A percentile compares a stretch with the other conserved stretches of the same genome.
Conservation (phyloP, 768 basidiomycete genomes). For the Russula brevipes region DNA sequence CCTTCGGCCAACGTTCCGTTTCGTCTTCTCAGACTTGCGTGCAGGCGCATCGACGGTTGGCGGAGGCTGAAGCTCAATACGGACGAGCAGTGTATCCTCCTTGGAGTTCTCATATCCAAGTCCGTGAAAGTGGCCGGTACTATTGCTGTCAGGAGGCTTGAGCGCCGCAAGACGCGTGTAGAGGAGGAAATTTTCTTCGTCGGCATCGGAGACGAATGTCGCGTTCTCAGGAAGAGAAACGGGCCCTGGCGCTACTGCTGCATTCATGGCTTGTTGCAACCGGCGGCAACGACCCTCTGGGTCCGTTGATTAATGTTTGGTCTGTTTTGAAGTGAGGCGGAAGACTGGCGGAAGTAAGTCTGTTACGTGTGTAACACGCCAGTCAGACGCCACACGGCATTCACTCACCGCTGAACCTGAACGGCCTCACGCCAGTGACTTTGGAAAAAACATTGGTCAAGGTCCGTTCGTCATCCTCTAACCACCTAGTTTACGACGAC, state of each 20-base stretch:
- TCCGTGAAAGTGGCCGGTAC: slow-evolving; percentile 41
- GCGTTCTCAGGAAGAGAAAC: slow-evolving; percentile 29
- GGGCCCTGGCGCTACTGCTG: neutral
- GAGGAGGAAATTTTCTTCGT: slow-evolving; percentile 58
- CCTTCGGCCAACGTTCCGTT: slow-evolving; percentile 9
- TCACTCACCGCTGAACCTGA: no score
- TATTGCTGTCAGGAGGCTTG: slow-evolving; percentile 29
- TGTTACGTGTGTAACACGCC: no score
- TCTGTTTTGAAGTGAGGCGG: no score
- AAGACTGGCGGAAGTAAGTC: no score
- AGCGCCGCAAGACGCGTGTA: slow-evolving; percentile 38
- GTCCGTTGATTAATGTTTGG: no score
- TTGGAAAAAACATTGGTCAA: no score
- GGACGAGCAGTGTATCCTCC: slow-evolving; percentile 51
- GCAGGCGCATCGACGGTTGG: neutral
- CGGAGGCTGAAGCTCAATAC: slow-evolving; percentile 43
- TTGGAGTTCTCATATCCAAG: slow-evolving; percentile 65
- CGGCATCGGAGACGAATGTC: slow-evolving; percentile 50
- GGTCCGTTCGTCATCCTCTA: no score
- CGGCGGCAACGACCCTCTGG: no score
- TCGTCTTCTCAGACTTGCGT: neutral
- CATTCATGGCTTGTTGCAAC: no score
- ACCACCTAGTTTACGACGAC: no score
- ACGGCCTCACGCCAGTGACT: no score
- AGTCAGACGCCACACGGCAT: no score